Evolutionary conservation across 2,329 filamentous ascomycete species (phyloP).

Genomic region (Chaetothyriales sp.): DNA sequence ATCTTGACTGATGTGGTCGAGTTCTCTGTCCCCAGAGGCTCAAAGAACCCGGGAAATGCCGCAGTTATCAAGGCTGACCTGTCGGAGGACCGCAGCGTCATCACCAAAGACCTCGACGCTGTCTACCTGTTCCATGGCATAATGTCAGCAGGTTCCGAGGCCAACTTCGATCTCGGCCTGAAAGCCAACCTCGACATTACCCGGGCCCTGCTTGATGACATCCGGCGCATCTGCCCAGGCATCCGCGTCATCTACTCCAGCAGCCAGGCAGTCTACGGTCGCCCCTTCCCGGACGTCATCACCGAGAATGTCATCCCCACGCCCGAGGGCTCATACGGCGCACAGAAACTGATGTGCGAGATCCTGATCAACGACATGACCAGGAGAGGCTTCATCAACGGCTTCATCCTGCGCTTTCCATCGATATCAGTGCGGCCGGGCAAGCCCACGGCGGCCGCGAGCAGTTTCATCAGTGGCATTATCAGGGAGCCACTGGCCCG

Average conservation of each 20-base stretch:
- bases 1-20: slow-evolving; percentile 43
- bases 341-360: slow-evolving; percentile 49
- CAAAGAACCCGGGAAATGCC: slow-evolving; percentile 36
- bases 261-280: slow-evolving; percentile 49
- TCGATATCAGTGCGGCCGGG: slow-evolving; percentile 48
- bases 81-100: slow-evolving; percentile 27
- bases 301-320: slow-evolving; percentile 39
- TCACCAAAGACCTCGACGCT: slow-evolving; percentile 32
- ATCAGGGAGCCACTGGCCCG: slow-evolving; percentile 48
- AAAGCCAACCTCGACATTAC: slow-evolving; percentile 48
- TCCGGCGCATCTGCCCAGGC: slow-evolving; percentile 36
- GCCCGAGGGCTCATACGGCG: slow-evolving; percentile 47
- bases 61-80: slow-evolving; percentile 39
- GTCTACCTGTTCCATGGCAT: slow-evolving; percentile 52
- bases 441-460: slow-evolving; percentile 45
- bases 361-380: slow-evolving; percentile 49
- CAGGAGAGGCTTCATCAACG: slow-evolving; percentile 43
- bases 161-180: slow-evolving; percentile 44
- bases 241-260: slow-evolving; percentile 46
- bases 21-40: slow-evolving; percentile 35
- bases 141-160: slow-evolving; percentile 50
- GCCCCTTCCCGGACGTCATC: slow-evolving; percentile 39
- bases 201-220: slow-evolving; percentile 37
- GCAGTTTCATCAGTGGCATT: slow-evolving; percentile 48
- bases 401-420: slow-evolving; percentile 43